A percentile compares a stretch with the other conserved stretches of the same genome.
Evolutionary conservation across 2,329 filamentous ascomycete species (phyloP).

Genomic region (Nemania sp.): DNA sequence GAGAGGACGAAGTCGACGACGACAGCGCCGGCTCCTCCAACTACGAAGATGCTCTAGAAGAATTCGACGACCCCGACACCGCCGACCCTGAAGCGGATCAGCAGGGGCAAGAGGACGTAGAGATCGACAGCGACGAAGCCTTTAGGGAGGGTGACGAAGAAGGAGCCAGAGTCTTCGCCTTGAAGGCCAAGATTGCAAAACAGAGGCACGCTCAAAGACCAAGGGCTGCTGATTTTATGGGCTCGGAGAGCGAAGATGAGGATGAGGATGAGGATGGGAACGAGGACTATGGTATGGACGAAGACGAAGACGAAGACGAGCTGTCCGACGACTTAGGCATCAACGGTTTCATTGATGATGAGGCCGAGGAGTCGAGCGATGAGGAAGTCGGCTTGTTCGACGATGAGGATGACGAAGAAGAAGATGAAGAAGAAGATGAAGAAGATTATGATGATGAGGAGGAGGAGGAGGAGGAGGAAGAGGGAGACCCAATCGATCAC

Average conservation of each 20-base stretch:
- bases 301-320: conserved; percentile 36
- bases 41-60: conserved; percentile 38
- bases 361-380: conserved; percentile 26
- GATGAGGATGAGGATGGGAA: background rate
- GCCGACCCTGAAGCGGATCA: conserved; percentile 58
- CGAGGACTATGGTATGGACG: conserved; percentile 30
- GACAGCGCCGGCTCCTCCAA: conserved; percentile 41
- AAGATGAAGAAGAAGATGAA: conserved; percentile 16
- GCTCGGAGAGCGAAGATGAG: conserved; percentile 43
- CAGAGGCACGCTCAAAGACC: conserved; percentile 45
- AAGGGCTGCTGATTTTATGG: conserved; percentile 62
- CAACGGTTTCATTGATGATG: conserved; percentile 25
- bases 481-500: conserved; percentile 36
- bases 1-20: conserved; percentile 51
- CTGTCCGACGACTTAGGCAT: conserved; percentile 24
- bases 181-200: conserved; percentile 48
- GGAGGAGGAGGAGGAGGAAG: conserved; percentile 36
- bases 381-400: conserved; percentile 1
- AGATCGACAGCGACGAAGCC: conserved; percentile 68
- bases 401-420: conserved; percentile 16
- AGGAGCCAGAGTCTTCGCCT: conserved; percentile 73
- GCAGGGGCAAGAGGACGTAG: conserved; percentile 53
- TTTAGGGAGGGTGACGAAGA: conserved; percentile 86
- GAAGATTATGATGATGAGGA: conserved; percentile 11
- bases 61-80: conserved; percentile 59